Conservation (phyloP, 441 rosid species). For the Syzygium malaccense region DNA sequence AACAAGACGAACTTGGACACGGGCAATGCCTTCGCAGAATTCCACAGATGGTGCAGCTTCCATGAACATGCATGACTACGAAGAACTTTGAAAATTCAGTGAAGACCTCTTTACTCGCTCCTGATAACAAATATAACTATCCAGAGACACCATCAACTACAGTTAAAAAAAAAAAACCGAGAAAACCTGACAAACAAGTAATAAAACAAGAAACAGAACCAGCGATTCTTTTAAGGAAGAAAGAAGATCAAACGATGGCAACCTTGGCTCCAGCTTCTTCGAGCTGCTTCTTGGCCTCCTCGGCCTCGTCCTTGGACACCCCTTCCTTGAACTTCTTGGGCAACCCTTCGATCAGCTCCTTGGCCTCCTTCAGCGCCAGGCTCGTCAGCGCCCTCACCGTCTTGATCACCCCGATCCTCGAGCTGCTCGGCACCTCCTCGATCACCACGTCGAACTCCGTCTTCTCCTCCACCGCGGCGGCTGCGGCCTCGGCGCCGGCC, state of each 20-base stretch:
- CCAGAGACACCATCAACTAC: too few species aligned
- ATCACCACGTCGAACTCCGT: constrained; percentile 79
- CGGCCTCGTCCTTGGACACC: constrained; percentile 63
- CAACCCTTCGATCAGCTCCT: constrained; percentile 76
- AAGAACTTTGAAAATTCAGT: too few species aligned
- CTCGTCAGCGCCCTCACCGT: constrained; percentile 60
- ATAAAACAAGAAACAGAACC: not conserved
- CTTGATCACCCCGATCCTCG: constrained; percentile 73
- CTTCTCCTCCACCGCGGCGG: constrained; percentile 57
- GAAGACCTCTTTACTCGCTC: too few species aligned
- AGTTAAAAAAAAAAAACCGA: too few species aligned
- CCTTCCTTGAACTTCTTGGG: constrained; percentile 87
- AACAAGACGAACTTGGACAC: not conserved
- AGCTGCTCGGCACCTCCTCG: constrained; percentile 62
- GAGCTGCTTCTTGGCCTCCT: constrained; percentile 71
- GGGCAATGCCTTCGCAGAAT: not conserved
- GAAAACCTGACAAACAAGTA: not conserved
- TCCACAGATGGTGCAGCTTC: not conserved
- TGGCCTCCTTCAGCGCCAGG: constrained; percentile 81
- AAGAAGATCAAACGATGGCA: constrained; percentile 15
- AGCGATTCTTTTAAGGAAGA: accelerated
- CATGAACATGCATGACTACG: too few species aligned
- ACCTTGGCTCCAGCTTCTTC: constrained; percentile 83
- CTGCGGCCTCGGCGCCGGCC: constrained; percentile 15
- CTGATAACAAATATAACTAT: too few species aligned